Evolutionary conservation across 1,284 basidiomycete genomes (phyloP).

Genomic region (Cryptococcus floricola): DNA sequence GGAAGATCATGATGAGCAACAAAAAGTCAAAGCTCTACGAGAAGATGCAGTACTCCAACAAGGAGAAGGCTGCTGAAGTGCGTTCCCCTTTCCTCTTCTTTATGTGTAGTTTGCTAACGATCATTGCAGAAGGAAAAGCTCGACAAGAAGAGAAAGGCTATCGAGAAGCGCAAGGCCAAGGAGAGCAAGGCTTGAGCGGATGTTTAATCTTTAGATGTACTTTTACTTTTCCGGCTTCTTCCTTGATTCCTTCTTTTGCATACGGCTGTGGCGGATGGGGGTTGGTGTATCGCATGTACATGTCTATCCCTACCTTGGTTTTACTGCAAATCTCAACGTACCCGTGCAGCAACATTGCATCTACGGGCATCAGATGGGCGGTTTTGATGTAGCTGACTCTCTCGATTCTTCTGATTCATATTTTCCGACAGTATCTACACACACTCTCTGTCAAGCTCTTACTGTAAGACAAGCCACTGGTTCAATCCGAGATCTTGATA

Average conservation of each 20-base stretch:
- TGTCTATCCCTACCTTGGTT: not conserved
- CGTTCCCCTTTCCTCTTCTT: slow-evolving; percentile 32
- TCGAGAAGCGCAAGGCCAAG: slow-evolving; percentile 60
- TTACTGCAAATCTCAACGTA: too few relatives aligned
- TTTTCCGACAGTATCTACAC: too few relatives aligned
- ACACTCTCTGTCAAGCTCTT: too few relatives aligned
- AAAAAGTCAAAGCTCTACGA: slow-evolving; percentile 94
- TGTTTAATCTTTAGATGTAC: too few relatives aligned
- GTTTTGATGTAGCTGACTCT: too few relatives aligned
- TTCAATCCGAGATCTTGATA: slow-evolving; percentile 57
- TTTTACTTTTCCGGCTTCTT: too few relatives aligned
- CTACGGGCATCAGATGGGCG: too few relatives aligned
- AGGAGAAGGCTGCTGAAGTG: slow-evolving; percentile 77
- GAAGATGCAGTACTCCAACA: slow-evolving; percentile 85
- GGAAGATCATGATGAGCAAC: slow-evolving; percentile 98
- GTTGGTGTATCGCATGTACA: not conserved
- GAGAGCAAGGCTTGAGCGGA: slow-evolving; percentile 31
- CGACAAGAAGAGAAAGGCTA: slow-evolving; percentile 58
- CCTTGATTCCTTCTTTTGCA: not conserved
- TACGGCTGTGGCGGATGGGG: not conserved
- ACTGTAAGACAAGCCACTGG: too few relatives aligned
- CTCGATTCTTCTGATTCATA: too few relatives aligned
- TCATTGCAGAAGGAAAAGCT: slow-evolving; percentile 57
- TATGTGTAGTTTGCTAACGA: not conserved
- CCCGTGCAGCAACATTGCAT: too few relatives aligned